phyloP scores from a whole-genome alignment of 208 protist species.

The Kentomonas sorsogonicus region DNA sequence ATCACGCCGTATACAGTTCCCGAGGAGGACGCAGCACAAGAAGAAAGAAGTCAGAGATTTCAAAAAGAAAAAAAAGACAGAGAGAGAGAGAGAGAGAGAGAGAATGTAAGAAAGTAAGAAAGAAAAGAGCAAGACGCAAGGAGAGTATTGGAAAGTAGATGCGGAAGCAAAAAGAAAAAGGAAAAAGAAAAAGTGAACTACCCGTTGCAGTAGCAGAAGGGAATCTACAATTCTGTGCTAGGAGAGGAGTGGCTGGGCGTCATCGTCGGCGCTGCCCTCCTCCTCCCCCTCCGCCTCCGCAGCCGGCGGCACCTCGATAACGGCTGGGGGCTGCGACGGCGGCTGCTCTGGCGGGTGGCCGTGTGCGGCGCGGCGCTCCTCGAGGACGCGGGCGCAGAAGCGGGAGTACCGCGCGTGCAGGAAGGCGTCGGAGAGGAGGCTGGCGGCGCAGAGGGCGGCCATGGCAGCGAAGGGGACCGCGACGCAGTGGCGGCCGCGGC shows the following conservation, averaged over 20 bases:
- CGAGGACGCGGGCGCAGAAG: conserved; percentile 29
- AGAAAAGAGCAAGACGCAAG: not conserved
- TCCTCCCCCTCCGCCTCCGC: conserved; percentile 21
- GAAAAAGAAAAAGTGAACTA: conserved; percentile 4
- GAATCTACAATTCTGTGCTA: conserved; percentile 4
- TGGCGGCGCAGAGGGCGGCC: conserved; percentile 24
- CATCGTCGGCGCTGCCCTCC: conserved; percentile 31
- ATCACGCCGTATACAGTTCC: too few relatives aligned
- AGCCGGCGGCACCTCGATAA: too few relatives aligned
- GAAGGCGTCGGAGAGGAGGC: conserved; percentile 37
- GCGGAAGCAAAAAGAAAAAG: conserved; percentile 9
- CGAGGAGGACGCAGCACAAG: too few relatives aligned
- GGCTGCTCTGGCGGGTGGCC: too few relatives aligned
- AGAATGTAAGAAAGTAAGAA: not conserved
- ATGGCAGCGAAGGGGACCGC: conserved; percentile 54
- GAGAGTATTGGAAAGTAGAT: not conserved
- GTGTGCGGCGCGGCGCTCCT: conserved; percentile 1
- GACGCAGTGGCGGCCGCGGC: conserved; percentile 54
- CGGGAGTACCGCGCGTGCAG: conserved; percentile 45
- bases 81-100: not conserved
- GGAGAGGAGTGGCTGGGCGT: conserved; percentile 4
- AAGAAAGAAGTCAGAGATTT: not conserved
- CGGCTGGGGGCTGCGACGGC: too few relatives aligned
- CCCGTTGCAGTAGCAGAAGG: not conserved
- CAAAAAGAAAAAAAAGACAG: not conserved